Conservation (phyloP, 2,329 filamentous ascomycete species). For the Trichoderma harzianum region DNA sequence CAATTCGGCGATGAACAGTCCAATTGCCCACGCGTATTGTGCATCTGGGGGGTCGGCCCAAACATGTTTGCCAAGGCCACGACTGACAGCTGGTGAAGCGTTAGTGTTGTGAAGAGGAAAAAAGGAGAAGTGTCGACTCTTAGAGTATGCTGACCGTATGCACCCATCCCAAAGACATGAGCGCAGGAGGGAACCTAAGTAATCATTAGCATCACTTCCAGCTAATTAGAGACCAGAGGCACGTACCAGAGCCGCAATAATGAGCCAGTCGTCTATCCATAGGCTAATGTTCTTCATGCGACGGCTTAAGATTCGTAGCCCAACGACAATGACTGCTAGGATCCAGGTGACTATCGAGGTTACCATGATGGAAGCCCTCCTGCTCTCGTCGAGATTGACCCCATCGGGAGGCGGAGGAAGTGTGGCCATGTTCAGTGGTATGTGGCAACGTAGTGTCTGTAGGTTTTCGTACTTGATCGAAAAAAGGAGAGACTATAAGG, state of each 20-base stretch:
- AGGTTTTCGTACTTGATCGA: not conserved
- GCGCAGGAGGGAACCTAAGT: constrained; percentile 16
- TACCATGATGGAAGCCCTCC: constrained; percentile 20
- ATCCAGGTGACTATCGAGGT: constrained; percentile 20
- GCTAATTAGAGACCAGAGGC: no score
- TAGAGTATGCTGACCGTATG: constrained; percentile 21
- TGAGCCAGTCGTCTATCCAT: constrained; percentile 28
- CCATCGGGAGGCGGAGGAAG: constrained; percentile 20
- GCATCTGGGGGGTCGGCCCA: constrained; percentile 25
- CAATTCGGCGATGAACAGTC: constrained; percentile 25
- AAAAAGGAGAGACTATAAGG: not conserved
- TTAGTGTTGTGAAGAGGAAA: not conserved
- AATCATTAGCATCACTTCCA: not conserved
- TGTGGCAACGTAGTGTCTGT: not conserved
- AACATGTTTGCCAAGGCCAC: constrained; percentile 25
- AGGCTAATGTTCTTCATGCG: constrained; percentile 21
- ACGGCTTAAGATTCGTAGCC: constrained; percentile 23
- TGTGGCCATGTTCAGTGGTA: not conserved
- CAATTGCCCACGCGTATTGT: constrained; percentile 22
- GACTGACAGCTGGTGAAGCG: constrained; percentile 20
- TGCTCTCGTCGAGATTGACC: constrained; percentile 24
- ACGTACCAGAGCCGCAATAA: constrained; percentile 25
- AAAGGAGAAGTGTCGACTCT: not conserved
- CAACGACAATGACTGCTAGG: constrained; percentile 21
- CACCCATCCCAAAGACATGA: constrained; percentile 20